Evolutionary conservation across 164 flowering plant genomes (phyloP).

Genomic region (Protea cynaroides): DNA sequence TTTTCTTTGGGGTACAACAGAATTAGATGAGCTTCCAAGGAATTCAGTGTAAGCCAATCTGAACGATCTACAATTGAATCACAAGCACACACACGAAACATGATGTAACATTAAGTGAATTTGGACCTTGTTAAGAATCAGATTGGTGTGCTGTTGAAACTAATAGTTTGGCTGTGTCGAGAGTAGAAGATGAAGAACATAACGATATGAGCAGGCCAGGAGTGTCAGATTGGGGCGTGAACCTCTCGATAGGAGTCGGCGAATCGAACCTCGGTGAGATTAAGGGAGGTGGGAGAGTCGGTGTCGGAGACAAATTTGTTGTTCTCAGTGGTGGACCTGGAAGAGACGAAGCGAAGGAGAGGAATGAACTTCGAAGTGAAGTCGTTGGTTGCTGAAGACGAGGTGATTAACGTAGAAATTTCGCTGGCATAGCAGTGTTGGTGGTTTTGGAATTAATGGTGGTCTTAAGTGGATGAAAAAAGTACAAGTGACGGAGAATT

Average conservation of each 20-base stretch:
- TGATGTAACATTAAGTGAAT: not conserved
- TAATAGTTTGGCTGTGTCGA: constrained; percentile 35
- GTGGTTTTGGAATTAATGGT: constrained; percentile 9
- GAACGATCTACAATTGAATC: not conserved
- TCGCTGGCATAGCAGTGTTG: not conserved
- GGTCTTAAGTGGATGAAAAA: not conserved
- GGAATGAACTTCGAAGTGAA: constrained; percentile 75
- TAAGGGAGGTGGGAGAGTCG: constrained; percentile 40
- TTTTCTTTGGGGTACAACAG: not conserved
- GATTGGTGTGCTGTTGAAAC: constrained; percentile 56
- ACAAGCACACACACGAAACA: not conserved
- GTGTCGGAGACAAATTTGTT: constrained; percentile 14
- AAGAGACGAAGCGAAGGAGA: constrained; percentile 56
- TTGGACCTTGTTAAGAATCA: not conserved
- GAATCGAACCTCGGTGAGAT: constrained; percentile 57
- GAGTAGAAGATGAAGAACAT: constrained; percentile 40
- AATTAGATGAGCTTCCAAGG: not conserved
- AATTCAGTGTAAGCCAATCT: not conserved
- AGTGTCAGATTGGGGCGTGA: constrained; percentile 84
- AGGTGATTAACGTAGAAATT: not conserved
- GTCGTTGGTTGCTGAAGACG: constrained; percentile 19
- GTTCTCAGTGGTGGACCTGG: no score
- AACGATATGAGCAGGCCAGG: constrained; percentile 72
- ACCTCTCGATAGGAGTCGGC: constrained; percentile 85
- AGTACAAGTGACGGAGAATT: constrained; percentile 10